Evolutionary conservation across 768 basidiomycete genomes (phyloP).

Genomic region (Rhizopogon vesiculosus): DNA sequence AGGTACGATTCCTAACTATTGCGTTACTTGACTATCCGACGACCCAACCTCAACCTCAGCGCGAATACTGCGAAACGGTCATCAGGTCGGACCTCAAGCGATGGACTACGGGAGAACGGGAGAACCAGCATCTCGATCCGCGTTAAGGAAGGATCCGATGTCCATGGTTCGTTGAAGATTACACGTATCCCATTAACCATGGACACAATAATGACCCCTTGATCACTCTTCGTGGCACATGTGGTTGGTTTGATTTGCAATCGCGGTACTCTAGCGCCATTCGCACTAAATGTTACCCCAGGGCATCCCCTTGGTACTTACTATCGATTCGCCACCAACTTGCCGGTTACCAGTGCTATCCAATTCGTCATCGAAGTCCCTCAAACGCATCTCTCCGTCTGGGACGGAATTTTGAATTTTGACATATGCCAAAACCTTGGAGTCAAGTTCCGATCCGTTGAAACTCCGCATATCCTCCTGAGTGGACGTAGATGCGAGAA

Average conservation of each 20-base stretch:
- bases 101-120: no score
- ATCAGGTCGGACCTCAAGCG: no score
- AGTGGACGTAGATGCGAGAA: not conserved
- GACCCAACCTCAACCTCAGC: not conserved
- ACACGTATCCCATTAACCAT: not conserved
- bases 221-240: not conserved
- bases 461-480: not conserved
- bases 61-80: not conserved
- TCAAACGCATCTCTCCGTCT: no score
- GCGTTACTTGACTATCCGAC: not conserved
- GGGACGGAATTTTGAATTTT: no score
- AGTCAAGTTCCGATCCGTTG: not conserved
- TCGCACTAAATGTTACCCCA: not conserved
- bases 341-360: not conserved
- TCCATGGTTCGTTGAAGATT: not conserved
- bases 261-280: not conserved
- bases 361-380: not conserved
- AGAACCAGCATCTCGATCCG: no score
- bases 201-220: no score
- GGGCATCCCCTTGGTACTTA: not conserved
- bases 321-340: not conserved
- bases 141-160: not conserved
- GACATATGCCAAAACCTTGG: not conserved
- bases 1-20: not conserved
- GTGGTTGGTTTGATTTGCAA: not conserved